phyloP scores from a whole-genome alignment of 2,329 filamentous ascomycete species.

The Ascochyta rabiei region DNA sequence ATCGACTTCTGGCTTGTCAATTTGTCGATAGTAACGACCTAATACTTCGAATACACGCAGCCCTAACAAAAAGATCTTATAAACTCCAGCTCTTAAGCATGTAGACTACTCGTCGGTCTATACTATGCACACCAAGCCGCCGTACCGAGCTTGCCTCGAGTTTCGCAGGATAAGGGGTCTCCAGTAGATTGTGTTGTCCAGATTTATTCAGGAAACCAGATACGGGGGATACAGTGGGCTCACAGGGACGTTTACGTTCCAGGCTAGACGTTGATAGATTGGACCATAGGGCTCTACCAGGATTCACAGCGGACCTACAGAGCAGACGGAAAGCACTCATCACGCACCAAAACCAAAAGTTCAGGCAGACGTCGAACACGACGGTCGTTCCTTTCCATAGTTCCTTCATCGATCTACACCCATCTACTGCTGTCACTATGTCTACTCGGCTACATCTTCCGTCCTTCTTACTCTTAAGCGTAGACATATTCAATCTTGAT shows the following conservation, averaged over 20 bases:
- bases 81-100: conserved; percentile 16
- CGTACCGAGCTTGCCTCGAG: conserved; percentile 18
- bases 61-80: no score
- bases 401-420: conserved; percentile 24
- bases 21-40: no score
- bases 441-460: conserved; percentile 25
- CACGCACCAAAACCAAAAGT: conserved; percentile 26
- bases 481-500: conserved; percentile 26
- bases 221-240: conserved; percentile 6
- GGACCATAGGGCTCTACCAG: conserved; percentile 12
- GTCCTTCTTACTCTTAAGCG: conserved; percentile 25
- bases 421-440: conserved; percentile 25
- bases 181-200: conserved; percentile 15
- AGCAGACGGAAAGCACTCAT: conserved; percentile 26
- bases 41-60: no score
- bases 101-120: conserved; percentile 18
- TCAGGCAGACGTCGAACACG: conserved; percentile 20
- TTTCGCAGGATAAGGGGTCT: conserved; percentile 9
- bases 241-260: conserved; percentile 14
- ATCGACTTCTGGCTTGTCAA: no score
- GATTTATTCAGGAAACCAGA: conserved; percentile 12
- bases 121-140: conserved; percentile 15
- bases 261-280: conserved; percentile 10
- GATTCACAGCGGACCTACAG: conserved; percentile 21
- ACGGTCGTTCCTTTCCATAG: conserved; percentile 22